Evolutionary conservation across 768 basidiomycete genomes (phyloP), one percentile per base, ranked within the genome.

Genomic region (Lentinula guzmanii): DNA sequence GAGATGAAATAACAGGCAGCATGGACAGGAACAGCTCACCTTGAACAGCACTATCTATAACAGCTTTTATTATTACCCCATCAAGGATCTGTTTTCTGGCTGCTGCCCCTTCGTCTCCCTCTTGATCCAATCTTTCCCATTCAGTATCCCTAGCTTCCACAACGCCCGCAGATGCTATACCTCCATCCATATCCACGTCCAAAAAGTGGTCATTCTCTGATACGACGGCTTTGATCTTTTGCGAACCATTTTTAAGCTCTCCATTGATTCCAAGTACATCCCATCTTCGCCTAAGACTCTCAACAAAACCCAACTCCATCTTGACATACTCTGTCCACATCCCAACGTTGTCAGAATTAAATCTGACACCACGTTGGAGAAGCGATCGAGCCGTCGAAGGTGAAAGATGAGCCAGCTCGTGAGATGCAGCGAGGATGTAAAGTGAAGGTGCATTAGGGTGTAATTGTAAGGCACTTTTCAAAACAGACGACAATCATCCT

Each of bases 311-410:
- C 4, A 95, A 74, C 71, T 98, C 95, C 84, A 97, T 92, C 70
- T 86, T 86, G 64, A 93, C 85, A 70, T 95, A 96, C 72, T 95
- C 94, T 21, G 79, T 79, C 95, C 95, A 98, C 72, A 98, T 77
- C 61, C 87, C 86, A 35, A 82, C 71, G 64, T 85, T 90, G 57
- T 87, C 83, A 11, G 79, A 75, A 65, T 93, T 89, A 53, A 96
- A 71, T 39, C 95, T 82, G 51, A 96, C 79, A 11, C 95, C 95
- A 5, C 95, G 86, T 64, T 95, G 91, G 46, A 98, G 79, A 43
- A 95, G 76, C 39, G 87, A 81, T 33, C 95, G 89, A 9, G 94
- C 93, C 0, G 90, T 82, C n/a, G 87, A 82, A 2, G 90, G 86
- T 3, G 89, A 88, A 50, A 79, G 77, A 53, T 88, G 84, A 1